A percentile compares a stretch with the other conserved stretches of the same genome.
Conservation (phyloP, 179 eudicot species). For the Spergularia azorica region DNA sequence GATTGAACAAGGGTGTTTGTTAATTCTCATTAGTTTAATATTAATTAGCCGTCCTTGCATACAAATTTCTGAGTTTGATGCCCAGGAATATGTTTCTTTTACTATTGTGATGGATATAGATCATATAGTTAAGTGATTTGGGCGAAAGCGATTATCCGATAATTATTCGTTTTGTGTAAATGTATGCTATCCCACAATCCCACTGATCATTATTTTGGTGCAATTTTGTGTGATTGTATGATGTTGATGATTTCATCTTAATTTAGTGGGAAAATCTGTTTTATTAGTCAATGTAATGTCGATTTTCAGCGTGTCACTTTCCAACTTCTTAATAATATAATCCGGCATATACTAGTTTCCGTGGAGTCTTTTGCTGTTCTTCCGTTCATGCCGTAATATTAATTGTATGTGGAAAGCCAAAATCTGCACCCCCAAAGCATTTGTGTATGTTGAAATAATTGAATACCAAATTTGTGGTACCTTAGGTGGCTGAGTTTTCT, state of each 20-base stretch:
- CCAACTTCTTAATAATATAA: no score
- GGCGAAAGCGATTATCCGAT: background rate
- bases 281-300: no score
- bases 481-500: background rate
- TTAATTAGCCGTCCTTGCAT: background rate
- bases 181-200: no score
- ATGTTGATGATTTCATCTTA: background rate
- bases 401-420: background rate
- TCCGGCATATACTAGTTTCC: no score
- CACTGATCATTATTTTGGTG: background rate
- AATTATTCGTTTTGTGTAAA: background rate
- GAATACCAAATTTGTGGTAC: background rate
- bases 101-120: background rate
- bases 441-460: background rate
- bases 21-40: background rate
- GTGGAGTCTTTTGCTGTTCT: background rate
- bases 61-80: background rate
- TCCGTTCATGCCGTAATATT: background rate
- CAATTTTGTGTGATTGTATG: slow-evolving; percentile 5
- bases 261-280: no score
- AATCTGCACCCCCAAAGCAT: no score
- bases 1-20: background rate
- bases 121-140: background rate
- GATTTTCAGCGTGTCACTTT: no score
- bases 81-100: background rate